phyloP scores from a whole-genome alignment of 169 alveolate genomes.

The Plasmodium vivax region DNA sequence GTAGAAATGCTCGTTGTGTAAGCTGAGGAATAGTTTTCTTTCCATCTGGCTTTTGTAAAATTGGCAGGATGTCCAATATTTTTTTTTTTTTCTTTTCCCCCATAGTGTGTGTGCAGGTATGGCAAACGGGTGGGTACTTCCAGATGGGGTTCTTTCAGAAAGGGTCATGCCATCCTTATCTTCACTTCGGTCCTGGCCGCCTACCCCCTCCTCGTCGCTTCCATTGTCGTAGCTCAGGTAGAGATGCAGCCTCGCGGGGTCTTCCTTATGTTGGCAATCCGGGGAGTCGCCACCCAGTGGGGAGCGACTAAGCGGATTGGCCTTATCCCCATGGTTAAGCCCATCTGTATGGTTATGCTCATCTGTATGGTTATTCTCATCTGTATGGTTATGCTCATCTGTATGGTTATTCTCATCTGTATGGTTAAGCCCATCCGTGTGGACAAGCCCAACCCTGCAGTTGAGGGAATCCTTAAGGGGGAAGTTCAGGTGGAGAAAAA shows the following conservation, averaged over 20 bases:
- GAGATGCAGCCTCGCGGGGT: not conserved
- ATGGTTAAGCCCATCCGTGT: not conserved
- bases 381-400: no score
- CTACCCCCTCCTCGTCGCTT: not conserved
- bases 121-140: not conserved
- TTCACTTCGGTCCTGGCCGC: not conserved
- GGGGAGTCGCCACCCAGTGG: not conserved
- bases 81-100: not conserved
- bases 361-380: no score
- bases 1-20: not conserved
- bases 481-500: slow-evolving; percentile 29
- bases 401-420: no score
- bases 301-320: not conserved
- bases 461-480: slow-evolving; percentile 6
- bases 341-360: not conserved
- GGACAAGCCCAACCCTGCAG: not conserved
- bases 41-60: slow-evolving; percentile 7
- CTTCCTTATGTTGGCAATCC: not conserved
- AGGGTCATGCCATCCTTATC: not conserved
- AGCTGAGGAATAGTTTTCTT: slow-evolving; percentile 16
- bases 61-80: not conserved
- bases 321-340: not conserved
- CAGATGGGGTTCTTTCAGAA: not conserved
- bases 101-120: not conserved
- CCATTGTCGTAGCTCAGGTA: not conserved